Evolutionary conservation across 2,329 filamentous ascomycete genomes (phyloP).

Genomic region (Talaromyces sp.): DNA sequence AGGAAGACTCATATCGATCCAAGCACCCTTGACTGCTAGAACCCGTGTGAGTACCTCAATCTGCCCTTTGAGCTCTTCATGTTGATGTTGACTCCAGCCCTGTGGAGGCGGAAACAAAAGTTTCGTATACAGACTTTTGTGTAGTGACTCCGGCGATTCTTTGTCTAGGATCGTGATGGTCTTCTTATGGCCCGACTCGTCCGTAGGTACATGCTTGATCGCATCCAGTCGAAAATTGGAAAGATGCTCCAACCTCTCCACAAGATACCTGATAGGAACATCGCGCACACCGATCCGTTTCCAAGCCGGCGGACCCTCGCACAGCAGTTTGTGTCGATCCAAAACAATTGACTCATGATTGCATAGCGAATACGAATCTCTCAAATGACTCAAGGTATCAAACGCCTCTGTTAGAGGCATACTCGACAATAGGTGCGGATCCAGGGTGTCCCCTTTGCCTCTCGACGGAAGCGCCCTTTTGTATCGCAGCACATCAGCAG

Average conservation of each 20-base stretch:
- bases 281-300: constrained; percentile 42
- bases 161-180: constrained; percentile 36
- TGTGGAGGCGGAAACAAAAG: constrained; percentile 36
- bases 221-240: constrained; percentile 34
- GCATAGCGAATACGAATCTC: constrained; percentile 36
- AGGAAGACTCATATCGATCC: constrained; percentile 47
- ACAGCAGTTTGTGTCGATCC: constrained; percentile 36
- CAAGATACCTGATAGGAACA: constrained; percentile 31
- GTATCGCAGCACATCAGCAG: constrained; percentile 36
- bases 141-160: constrained; percentile 31
- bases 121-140: constrained; percentile 35
- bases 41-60: constrained; percentile 45
- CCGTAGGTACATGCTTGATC: constrained; percentile 18
- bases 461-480: constrained; percentile 22
- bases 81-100: constrained; percentile 23
- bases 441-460: constrained; percentile 19
- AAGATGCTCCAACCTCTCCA: constrained; percentile 34
- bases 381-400: constrained; percentile 33
- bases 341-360: constrained; percentile 30
- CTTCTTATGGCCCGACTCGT: constrained; percentile 23
- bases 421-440: constrained; percentile 23
- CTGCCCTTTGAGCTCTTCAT: constrained; percentile 42
- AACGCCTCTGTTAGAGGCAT: constrained; percentile 31
- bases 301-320: constrained; percentile 39
- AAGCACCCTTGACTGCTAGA: constrained; percentile 42